Conservation (phyloP, 257 asterid genomes). For the Datura wrightii region DNA sequence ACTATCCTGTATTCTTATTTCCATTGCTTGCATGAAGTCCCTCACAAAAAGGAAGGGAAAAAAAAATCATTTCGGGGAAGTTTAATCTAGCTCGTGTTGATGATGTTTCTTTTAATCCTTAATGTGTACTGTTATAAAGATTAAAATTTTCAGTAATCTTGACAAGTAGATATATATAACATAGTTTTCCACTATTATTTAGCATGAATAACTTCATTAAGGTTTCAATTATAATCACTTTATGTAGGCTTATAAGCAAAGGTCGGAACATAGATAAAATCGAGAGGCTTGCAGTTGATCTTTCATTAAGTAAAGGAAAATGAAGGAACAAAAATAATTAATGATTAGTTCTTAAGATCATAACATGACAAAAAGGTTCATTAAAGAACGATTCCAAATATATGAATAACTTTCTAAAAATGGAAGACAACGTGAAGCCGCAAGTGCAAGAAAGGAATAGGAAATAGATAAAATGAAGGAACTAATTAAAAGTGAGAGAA, state of each 20-base stretch:
- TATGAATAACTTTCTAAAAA: constrained; percentile 7
- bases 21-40: background rate
- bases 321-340: background rate
- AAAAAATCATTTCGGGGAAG: background rate
- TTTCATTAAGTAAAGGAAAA: background rate
- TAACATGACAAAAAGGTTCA: background rate
- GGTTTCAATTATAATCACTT: background rate
- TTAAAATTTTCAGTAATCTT: background rate
- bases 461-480: constrained; percentile 45
- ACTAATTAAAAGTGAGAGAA: constrained; percentile 55
- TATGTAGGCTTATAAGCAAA: background rate
- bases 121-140: background rate
- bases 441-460: constrained; percentile 40
- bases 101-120: background rate
- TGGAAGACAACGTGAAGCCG: background rate
- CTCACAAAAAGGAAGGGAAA: background rate
- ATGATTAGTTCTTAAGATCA: background rate
- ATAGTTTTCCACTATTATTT: background rate
- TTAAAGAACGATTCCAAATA: constrained; percentile 11
- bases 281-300: background rate
- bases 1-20: constrained; percentile 13
- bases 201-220: background rate
- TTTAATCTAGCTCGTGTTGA: background rate
- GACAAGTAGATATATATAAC: background rate
- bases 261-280: background rate